These are phyloP conservation scores for Endocladia muricata DNA, from an alignment of 31 red algal genomes.

Conservation along the genomic window DNA sequence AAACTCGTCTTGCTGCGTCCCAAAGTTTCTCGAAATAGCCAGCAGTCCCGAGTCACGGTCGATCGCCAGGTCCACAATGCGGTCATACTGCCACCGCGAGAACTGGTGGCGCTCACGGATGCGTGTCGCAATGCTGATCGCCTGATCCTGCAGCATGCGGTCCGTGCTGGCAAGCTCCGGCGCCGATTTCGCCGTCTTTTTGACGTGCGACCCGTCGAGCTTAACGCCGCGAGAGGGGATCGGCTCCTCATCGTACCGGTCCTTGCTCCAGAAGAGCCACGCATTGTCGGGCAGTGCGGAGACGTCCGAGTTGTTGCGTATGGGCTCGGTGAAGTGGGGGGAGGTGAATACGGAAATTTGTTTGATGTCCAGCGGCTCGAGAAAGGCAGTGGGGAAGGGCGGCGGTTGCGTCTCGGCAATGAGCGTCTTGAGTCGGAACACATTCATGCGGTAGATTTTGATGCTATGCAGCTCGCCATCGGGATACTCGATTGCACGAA, in stretches of 20 bases:
- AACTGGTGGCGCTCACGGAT: constrained; percentile 56
- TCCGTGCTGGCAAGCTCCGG: constrained; percentile 23
- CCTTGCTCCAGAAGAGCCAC: constrained; percentile 97
- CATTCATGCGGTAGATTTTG: constrained; percentile 79
- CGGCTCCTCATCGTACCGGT: constrained; percentile 65
- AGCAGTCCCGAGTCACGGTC: constrained; percentile 78
- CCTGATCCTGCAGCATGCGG: constrained; percentile 51
- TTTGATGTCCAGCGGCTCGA: constrained; percentile 80
- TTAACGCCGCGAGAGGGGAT: constrained; percentile 92
- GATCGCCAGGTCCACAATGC: constrained; percentile 82
- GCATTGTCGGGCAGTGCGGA: constrained; percentile 82
- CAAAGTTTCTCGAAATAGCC: constrained; percentile 85
- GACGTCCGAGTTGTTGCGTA: constrained; percentile 84
- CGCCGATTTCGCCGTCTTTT: constrained; percentile 11
- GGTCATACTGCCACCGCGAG: constrained; percentile 81
- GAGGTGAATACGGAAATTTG: constrained; percentile 90
- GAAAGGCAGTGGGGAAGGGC: constrained; percentile 89
- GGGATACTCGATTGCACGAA: constrained; percentile 91
- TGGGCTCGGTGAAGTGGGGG: constrained; percentile 87
- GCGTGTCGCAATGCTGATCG: constrained; percentile 42
- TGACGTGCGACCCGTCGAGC: constrained; percentile 81
- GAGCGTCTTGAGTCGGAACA: constrained; percentile 56
- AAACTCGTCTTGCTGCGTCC: constrained; percentile 68
- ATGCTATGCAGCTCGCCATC: constrained; percentile 92
- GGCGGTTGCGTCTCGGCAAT: constrained; percentile 92